A percentile compares a stretch with the other conserved stretches of the same genome.
phyloP scores from a whole-genome alignment of 176 grass and related monocot species.

The Miscanthus lutarioriparius region DNA sequence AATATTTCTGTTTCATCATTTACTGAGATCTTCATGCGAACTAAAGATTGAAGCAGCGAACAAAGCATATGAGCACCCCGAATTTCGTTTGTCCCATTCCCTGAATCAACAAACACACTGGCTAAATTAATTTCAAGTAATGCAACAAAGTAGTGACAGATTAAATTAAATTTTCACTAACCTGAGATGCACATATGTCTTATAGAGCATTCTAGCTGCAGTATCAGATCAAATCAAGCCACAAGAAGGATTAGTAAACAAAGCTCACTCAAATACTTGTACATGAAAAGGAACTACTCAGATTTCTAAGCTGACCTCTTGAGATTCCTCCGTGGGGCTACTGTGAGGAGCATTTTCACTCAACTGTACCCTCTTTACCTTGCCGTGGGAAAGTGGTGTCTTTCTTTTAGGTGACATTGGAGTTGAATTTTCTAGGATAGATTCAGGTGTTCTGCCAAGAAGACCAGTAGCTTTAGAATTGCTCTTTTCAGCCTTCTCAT shows the following conservation, averaged over 20 bases:
- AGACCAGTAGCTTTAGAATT: not conserved
- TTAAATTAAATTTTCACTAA: conserved; percentile 41
- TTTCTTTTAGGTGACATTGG: conserved; percentile 6
- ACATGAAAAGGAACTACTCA: conserved; percentile 19
- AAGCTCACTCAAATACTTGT: conserved; percentile 16
- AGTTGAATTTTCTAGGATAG: conserved; percentile 6
- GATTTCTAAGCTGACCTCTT: conserved; percentile 31
- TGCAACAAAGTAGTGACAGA: not conserved
- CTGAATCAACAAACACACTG: conserved; percentile 39
- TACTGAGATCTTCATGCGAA: conserved; percentile 68
- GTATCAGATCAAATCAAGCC: conserved; percentile 36
- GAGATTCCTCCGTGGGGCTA: conserved; percentile 21
- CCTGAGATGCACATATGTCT: conserved; percentile 36
- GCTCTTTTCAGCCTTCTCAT: conserved; percentile 44
- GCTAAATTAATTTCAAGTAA: conserved; percentile 31
- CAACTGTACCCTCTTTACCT: not conserved
- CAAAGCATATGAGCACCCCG: conserved; percentile 40
- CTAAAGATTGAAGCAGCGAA: conserved; percentile 54
- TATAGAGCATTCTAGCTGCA: conserved; percentile 54
- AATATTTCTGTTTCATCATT: conserved; percentile 53
- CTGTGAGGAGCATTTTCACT: conserved; percentile 12
- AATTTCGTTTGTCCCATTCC: conserved; percentile 35
- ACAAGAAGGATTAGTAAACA: conserved; percentile 31
- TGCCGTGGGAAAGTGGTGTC: conserved; percentile 18
- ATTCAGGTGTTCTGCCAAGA: conserved; percentile 9